Conservation (phyloP, 2,329 filamentous ascomycete genomes). For the Penicillium hordei region DNA sequence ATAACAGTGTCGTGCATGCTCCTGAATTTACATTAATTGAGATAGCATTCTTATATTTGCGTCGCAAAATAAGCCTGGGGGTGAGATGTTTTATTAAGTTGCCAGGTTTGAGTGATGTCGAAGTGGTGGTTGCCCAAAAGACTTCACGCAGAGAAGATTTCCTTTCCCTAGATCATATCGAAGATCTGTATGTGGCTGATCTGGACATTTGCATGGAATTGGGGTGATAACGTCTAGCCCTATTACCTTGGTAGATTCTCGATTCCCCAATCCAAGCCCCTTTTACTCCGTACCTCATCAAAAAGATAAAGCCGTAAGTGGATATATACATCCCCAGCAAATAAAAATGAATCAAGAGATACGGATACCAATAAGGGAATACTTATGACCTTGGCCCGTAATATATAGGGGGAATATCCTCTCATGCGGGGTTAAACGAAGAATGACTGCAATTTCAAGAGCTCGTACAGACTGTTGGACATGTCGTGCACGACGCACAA, state of each 20-base stretch:
- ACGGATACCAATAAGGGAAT: neutral
- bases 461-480: conserved; percentile 25
- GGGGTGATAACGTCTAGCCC: too few relatives aligned
- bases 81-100: neutral
- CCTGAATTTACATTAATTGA: neutral
- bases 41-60: neutral
- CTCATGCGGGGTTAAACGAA: neutral
- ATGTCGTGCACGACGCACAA: conserved; percentile 23
- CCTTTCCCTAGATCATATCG: too few relatives aligned
- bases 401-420: neutral
- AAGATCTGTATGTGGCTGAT: too few relatives aligned
- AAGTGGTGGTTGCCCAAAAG: too few relatives aligned
- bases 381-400: neutral
- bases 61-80: neutral
- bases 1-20: neutral
- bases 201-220: too few relatives aligned
- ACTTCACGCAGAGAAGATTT: too few relatives aligned
- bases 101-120: too few relatives aligned
- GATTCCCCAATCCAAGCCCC: too few relatives aligned
- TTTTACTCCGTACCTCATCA: too few relatives aligned
- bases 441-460: conserved; percentile 18
- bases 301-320: neutral
- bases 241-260: too few relatives aligned
- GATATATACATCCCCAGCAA: neutral
- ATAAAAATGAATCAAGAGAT: neutral